Evolutionary conservation across 2,329 filamentous ascomycete species (phyloP), one percentile per base, ranked within the genome.

Genomic region (Alternaria incomplexa): DNA sequence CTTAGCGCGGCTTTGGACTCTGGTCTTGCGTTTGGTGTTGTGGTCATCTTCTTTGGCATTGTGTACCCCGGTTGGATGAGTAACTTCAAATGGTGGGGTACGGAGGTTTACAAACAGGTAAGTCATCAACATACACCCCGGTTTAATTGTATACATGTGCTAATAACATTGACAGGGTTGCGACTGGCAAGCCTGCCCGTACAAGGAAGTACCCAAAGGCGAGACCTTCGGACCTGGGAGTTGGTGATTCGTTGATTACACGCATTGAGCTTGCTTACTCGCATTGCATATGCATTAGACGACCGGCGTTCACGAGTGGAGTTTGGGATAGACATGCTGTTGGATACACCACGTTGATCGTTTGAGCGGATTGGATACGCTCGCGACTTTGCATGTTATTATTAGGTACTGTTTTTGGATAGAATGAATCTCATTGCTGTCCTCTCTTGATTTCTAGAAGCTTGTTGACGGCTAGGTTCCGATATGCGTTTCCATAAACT

Each of bases 51-150:
- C 77, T 95, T 97, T 72, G 91, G 89, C 1, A 91, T 96, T 68
- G 86, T 96, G n/a, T 95, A 93, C 75, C 91, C 93, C 0, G 91
- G 91, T 0, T 88, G 85, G 83, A 91, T 90, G 83, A 85, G 88
- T 43, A 84, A 85, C 26, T 93, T 96, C 74, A 88, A 84, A 60
- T 96, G 93, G 93, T 96, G 93, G 93, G 93, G 93, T 0, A 96
- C 93, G 0, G 91, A 96, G 74, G 86, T 95, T 6, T 93, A 93
- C 77, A 94, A 93, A 79, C 85, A 89, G 77, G 81, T 82, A 66
- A 64, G n/a, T n/a, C n/a, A n/a, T n/a, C n/a, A n/a, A n/a, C n/a
- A n/a, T n/a, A n/a, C n/a, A n/a, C n/a, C n/a, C n/a, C n/a, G n/a
- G n/a, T n/a, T n/a, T n/a, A n/a, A n/a, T n/a, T n/a, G n/a, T n/a